Evolutionary conservation across 495 filamentous ascomycete genomes (phyloP).

Genomic region (Podospora tetraspora): DNA sequence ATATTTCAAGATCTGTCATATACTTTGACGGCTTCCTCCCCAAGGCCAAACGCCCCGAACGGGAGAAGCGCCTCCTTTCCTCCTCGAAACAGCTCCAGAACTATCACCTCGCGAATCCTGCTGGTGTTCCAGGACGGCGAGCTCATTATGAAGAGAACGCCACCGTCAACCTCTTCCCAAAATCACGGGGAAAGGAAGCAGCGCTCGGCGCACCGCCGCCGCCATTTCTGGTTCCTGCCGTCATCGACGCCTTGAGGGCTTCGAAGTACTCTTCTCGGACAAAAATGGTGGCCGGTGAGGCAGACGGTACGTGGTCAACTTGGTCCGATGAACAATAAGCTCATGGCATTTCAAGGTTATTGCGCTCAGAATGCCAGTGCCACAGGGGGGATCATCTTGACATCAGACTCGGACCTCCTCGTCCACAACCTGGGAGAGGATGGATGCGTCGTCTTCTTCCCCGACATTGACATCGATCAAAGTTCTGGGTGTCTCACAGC

Average conservation of each 20-base stretch:
- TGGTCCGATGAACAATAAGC: background rate
- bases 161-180: slow-evolving; percentile 19
- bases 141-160: background rate
- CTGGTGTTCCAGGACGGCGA: slow-evolving; percentile 16
- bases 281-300: slow-evolving; percentile 62
- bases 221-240: slow-evolving; percentile 61
- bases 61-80: slow-evolving; percentile 25
- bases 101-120: slow-evolving; percentile 18
- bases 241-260: slow-evolving; percentile 56
- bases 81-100: slow-evolving; percentile 20
- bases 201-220: slow-evolving; percentile 44
- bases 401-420: slow-evolving; percentile 70
- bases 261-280: slow-evolving; percentile 45
- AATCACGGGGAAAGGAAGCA: slow-evolving; percentile 7
- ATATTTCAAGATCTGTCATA: slow-evolving; percentile 46
- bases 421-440: slow-evolving; percentile 56
- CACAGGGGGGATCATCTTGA: slow-evolving; percentile 52
- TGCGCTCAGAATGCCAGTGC: slow-evolving; percentile 55
- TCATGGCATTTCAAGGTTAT: slow-evolving; percentile 44
- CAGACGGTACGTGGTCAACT: slow-evolving; percentile 19
- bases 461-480: slow-evolving; percentile 37
- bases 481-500: slow-evolving; percentile 27
- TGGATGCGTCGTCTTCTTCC: slow-evolving; percentile 56
- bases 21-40: slow-evolving; percentile 79
- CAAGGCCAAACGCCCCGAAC: slow-evolving; percentile 24